Percentiles rank a stretch among this genome's conserved stretches.
Conservation (phyloP, 805 yeast species). For the Candida andamanensis region DNA sequence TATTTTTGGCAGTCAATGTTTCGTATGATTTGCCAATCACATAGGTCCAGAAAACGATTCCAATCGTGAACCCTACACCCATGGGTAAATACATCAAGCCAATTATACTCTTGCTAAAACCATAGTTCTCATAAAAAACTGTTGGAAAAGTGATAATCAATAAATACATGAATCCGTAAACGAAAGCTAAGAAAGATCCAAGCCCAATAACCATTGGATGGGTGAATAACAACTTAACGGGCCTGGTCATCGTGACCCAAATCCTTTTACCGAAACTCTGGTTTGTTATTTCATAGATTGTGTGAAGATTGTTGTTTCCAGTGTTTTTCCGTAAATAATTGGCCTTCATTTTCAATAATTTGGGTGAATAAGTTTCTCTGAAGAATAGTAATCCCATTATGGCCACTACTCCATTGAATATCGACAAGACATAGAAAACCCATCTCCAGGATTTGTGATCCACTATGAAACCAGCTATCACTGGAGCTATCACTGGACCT, state of each 20-base stretch:
- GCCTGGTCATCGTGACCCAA: slow-evolving; percentile 46
- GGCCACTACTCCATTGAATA: slow-evolving; percentile 51
- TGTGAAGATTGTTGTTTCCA: slow-evolving; percentile 52
- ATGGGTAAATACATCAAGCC: slow-evolving; percentile 59
- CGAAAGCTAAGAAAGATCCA: slow-evolving; percentile 60
- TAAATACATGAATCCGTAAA: slow-evolving; percentile 62
- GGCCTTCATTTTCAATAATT: slow-evolving; percentile 45
- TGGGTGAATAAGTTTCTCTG: slow-evolving; percentile 58
- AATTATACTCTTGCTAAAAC: slow-evolving; percentile 41
- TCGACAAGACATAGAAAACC: slow-evolving; percentile 57
- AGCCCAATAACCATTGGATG: slow-evolving; percentile 63
- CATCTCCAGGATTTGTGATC: slow-evolving; percentile 56
- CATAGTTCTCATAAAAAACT: slow-evolving; percentile 44
- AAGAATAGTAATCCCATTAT: slow-evolving; percentile 43
- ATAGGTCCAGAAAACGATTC: slow-evolving; percentile 45
- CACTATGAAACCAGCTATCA: slow-evolving; percentile 54
- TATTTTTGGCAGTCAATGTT: slow-evolving; percentile 33
- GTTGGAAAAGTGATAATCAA: slow-evolving; percentile 57
- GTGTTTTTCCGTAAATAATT: slow-evolving; percentile 43
- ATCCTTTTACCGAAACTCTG: slow-evolving; percentile 39
- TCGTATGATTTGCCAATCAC: slow-evolving; percentile 38
- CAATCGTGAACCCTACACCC: slow-evolving; percentile 50
- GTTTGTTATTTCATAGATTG: slow-evolving; percentile 54
- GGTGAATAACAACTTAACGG: slow-evolving; percentile 45
- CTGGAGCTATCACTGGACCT: slow-evolving; percentile 66